phyloP scores from a whole-genome alignment of 768 basidiomycete species.

The Tylopilus subfusipes region DNA sequence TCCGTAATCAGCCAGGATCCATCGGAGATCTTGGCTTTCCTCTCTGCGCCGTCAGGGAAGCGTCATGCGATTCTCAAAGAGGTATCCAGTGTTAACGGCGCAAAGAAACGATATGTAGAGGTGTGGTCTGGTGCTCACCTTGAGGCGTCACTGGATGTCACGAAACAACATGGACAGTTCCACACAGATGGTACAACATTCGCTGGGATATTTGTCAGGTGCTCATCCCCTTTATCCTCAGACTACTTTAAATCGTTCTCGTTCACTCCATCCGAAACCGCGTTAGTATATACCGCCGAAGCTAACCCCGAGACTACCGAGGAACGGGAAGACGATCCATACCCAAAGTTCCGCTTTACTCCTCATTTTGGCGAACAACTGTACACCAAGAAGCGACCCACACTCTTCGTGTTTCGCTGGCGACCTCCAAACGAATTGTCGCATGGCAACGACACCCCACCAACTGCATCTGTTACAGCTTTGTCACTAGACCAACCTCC shows the following conservation, averaged over 20 bases:
- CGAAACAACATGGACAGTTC: conserved; percentile 54
- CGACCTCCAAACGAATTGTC: conserved; percentile 9
- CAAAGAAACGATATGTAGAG: conserved; percentile 53
- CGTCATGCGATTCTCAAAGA: conserved; percentile 47
- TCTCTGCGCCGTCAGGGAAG: conserved; percentile 40
- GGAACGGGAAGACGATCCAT: conserved; percentile 24
- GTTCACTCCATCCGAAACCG: conserved; percentile 51
- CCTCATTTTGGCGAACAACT: conserved; percentile 66
- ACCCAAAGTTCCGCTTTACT: conserved; percentile 48
- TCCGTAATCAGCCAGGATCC: conserved; percentile 18
- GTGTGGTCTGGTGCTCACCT: conserved; percentile 49
- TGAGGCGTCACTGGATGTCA: conserved; percentile 51
- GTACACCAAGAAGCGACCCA: conserved; percentile 48
- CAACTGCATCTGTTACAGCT: conserved; percentile 8
- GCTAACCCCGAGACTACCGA: conserved; percentile 30
- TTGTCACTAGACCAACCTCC: conserved; percentile 12
- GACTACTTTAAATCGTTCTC: conserved; percentile 50
- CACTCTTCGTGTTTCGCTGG: conserved; percentile 55
- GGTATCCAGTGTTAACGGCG: conserved; percentile 18
- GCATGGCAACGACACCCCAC: conserved; percentile 1
- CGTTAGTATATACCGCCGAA: conserved; percentile 62
- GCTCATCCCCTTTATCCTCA: conserved; percentile 22
- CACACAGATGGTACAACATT: conserved; percentile 53
- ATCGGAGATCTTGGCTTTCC: conserved; percentile 39
- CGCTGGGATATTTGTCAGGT: not conserved